Evolutionary conservation across 2,329 filamentous ascomycete genomes (phyloP), one percentile per base, ranked within the genome.

Genomic region (Epichloe scottii): DNA sequence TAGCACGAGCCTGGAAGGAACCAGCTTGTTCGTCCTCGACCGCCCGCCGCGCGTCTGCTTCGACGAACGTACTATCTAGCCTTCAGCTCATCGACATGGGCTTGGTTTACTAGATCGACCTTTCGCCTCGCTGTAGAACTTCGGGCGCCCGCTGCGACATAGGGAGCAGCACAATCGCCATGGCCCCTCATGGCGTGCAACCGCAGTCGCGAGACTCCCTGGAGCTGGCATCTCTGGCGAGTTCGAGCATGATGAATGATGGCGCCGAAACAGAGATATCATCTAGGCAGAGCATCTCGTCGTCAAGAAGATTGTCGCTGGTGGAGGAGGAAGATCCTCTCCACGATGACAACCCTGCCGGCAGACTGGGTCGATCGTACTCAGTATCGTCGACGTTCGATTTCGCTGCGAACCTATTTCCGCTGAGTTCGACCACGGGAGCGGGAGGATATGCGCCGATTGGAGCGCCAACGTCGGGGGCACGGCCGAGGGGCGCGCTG

Each of bases 311-410:
- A 59, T 77, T 94, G 50, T 98, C 93, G 40, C 82, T 95, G 62
- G 66, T 67, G 23, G 87, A 91, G 63, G 82, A 87, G 61, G 85
- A 95, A 59, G 89, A 95, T 62, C 87, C 89, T 17, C 74, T 95
- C 52, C 61, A 68, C 53, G 73, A 75, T 41, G 75, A 74, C 54
- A 79, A 82, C 63, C 72, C 71, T 49, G 79, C 72, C 33, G 57
- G 57, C 21, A 51, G 66, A 68, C 62, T 68, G 46, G 62, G 69
- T 33, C 85, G 91, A 55, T 86, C 88, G 17, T 95, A 91, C 69
- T 96, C 90, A 11, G 81, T 95, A 45, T 89, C 87, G 11, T 97
- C 91, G 5, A 89, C 87, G 50, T 98, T 98, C 68, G 91, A 97
- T 70, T 96, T 96, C 66, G 84, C 87, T n/a, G 82, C 85, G 52